phyloP scores from a whole-genome alignment of 352 stramenopile species.

The Phytophthora meadii region DNA sequence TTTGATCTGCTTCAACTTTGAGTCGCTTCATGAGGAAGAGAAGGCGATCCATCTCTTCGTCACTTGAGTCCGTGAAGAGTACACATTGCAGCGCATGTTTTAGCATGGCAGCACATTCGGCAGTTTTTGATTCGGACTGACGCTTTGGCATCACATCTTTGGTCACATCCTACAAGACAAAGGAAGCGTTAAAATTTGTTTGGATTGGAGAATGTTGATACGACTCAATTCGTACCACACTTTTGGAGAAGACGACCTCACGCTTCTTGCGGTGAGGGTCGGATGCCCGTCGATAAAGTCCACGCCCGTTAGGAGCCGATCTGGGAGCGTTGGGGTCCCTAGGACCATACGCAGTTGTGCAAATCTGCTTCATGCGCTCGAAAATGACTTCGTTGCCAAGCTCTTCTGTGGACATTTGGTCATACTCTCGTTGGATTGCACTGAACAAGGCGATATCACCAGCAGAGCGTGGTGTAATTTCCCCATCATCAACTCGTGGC shows the following conservation, averaged over 20 bases:
- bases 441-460: constrained; percentile 59
- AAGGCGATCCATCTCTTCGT: constrained; percentile 75
- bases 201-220: too few relatives aligned
- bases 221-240: constrained; percentile 45
- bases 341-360: constrained; percentile 47
- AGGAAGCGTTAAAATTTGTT: too few relatives aligned
- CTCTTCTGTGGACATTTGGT: constrained; percentile 61
- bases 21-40: constrained; percentile 85
- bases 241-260: constrained; percentile 76
- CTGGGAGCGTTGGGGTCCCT: constrained; percentile 44
- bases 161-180: constrained; percentile 42
- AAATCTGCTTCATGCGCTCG: constrained; percentile 79
- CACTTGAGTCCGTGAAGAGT: constrained; percentile 67
- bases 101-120: constrained; percentile 52
- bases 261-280: constrained; percentile 74
- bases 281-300: constrained; percentile 54
- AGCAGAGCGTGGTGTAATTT: constrained; percentile 18
- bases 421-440: constrained; percentile 67
- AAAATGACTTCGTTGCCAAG: constrained; percentile 77
- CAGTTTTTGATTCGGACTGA: constrained; percentile 69
- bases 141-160: constrained; percentile 49
- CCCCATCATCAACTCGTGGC: constrained; percentile 14
- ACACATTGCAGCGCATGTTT: constrained; percentile 68
- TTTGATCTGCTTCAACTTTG: constrained; percentile 65
- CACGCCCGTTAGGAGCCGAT: constrained; percentile 37